Base-by-base conservation (phyloP, 2,329 filamentous ascomycete genomes). In the Bipolaris sorokiniana region DNA sequence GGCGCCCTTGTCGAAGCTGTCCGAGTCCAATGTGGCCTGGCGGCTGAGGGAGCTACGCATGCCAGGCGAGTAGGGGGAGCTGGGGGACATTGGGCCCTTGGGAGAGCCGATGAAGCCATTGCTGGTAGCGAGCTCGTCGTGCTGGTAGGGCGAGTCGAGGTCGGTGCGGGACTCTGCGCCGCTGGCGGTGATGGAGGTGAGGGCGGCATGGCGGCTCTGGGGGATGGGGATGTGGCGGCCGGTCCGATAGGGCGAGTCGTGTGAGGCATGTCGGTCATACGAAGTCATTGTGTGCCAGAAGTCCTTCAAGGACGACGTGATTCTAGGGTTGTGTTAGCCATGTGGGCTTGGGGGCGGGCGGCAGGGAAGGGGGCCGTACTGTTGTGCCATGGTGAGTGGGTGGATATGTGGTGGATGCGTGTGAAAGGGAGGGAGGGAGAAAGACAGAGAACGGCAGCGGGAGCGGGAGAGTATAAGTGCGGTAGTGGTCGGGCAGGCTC, bases 231-330 rank as follows among this genome's bases (percentile, higher is more conserved):
- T 90, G 79, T 97, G 94, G 74, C 90, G 88, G 63, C 93, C 92
- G 59, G 90, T 91, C 74, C 93, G 89, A 80, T 96, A 96, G 48
- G 95, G 93, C 58, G 94, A 96, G 80, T 99, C 91, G 82, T 90
- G 91, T 61, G 88, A 89, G 63, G 95, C 96, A 81, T 99, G 87
- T 61, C 95, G 96, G 81, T 88, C 84, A 71, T 88, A 84, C 63
- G 86, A 89, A 75, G 86, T 90, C 84, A 90, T 78, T 58, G 76
- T 95, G 68, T 98, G 95, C 95, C 95, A 99, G 81, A 99, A 94
- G 61, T 90, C 90, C 79, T 90, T 90, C 79, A 95, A 90, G 78
- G 89, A 87, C 53, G 67, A 59, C 33, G 72, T 66, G 47, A 77
- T 69, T 55, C 73, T 76, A 69, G 51, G 15, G 44, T 28, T 51